Percentiles rank a stretch among this genome's conserved stretches.
These are phyloP conservation scores for Ceratobasidium sp. DNA, from an alignment of 1,284 basidiomycete genomes.

Conservation along the genomic window DNA sequence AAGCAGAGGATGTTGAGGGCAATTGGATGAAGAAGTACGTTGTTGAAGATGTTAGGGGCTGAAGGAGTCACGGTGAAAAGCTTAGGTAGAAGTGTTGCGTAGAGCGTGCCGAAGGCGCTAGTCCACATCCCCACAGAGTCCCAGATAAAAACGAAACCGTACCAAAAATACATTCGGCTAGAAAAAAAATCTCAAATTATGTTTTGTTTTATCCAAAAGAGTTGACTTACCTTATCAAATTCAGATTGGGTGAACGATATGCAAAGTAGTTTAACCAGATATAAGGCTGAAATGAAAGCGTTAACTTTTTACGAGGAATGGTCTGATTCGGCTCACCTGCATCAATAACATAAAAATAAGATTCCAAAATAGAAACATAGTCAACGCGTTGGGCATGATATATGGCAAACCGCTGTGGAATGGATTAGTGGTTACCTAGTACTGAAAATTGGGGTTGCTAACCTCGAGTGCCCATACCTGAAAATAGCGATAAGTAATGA, in stretches of 20 bases:
- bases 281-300: constrained; percentile 6
- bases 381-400: constrained; percentile 39
- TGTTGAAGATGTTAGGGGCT: neutral
- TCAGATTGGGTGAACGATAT: constrained; percentile 4
- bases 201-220: neutral
- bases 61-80: constrained; percentile 29
- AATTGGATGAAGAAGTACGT: constrained; percentile 30
- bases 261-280: constrained; percentile 43
- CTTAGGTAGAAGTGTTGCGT: constrained; percentile 35
- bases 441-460: neutral
- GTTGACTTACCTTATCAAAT: constrained; percentile 7
- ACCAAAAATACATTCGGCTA: constrained; percentile 45
- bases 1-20: constrained; percentile 35
- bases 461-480: constrained; percentile 41
- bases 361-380: constrained; percentile 43
- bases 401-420: constrained; percentile 29
- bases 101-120: constrained; percentile 44
- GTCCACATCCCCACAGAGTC: constrained; percentile 42
- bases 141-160: constrained; percentile 44
- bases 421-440: neutral
- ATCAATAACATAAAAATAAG: constrained; percentile 40
- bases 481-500: neutral
- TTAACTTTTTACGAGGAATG: neutral
- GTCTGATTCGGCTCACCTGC: constrained; percentile 5
- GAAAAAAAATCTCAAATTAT: neutral